Percentiles rank a stretch among this genome's conserved stretches.
Evolutionary conservation across 768 basidiomycete species (phyloP).

Genomic region (Grammothele lineata): DNA sequence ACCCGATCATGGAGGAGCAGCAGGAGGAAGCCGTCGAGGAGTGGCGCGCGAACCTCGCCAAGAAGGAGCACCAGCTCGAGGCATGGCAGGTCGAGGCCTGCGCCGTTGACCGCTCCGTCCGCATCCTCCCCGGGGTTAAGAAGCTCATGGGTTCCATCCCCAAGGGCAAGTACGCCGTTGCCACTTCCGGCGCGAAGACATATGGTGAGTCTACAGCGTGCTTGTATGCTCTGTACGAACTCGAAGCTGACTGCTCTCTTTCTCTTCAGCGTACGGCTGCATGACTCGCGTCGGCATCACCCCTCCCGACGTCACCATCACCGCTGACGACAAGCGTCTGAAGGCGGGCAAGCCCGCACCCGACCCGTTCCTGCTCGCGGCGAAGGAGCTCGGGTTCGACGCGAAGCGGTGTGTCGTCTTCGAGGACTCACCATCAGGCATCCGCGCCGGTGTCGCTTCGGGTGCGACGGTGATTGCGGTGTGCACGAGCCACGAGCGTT

Average conservation of each 20-base stretch:
- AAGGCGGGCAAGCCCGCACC: conserved; percentile 62
- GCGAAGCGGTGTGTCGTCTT: conserved; percentile 69
- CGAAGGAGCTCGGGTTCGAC: conserved; percentile 51
- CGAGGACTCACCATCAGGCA: conserved; percentile 67
- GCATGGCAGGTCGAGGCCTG: conserved; percentile 57
- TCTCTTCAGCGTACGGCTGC: conserved; percentile 51
- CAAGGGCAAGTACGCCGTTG: conserved; percentile 62
- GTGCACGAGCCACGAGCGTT: conserved; percentile 66
- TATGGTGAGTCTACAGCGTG: conserved; percentile 42
- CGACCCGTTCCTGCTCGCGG: conserved; percentile 62
- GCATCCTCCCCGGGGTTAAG: conserved; percentile 67
- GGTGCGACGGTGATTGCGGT: conserved; percentile 73
- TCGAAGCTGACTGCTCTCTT: conserved; percentile 6
- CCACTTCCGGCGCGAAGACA: conserved; percentile 70
- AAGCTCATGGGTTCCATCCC: conserved; percentile 64
- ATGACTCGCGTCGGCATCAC: conserved; percentile 67
- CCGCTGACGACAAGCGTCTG: conserved; percentile 71
- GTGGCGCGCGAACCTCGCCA: conserved; percentile 19
- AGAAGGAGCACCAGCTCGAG: conserved; percentile 31
- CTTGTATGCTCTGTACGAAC: neutral
- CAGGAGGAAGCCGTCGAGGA: conserved; percentile 7
- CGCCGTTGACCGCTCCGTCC: conserved; percentile 57
- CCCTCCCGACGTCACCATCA: conserved; percentile 66
- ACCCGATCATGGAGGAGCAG: conserved; percentile 25
- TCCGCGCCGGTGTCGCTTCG: conserved; percentile 66